A percentile compares a stretch with the other conserved stretches of the same genome.
Evolutionary conservation across 73 alveolate species (phyloP).

Genomic region (Tetrahymena malaccensis): DNA sequence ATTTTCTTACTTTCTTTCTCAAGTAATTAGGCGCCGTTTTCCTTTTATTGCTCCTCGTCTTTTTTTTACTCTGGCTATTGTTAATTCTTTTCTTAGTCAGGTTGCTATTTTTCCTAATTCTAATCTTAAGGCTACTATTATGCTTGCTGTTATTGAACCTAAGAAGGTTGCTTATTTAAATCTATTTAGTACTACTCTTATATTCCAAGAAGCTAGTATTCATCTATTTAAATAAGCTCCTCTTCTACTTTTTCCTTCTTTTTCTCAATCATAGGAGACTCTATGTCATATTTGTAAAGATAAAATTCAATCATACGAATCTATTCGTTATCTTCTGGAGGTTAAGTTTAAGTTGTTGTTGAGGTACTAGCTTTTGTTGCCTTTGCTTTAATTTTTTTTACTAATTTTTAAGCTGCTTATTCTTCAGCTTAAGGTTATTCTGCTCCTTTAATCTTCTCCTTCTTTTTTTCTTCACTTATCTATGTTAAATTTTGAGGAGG

Average conservation of each 20-base stretch:
- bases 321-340: background rate
- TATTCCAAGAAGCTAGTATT: background rate
- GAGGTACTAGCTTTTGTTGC: background rate
- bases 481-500: background rate
- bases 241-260: conserved; percentile 22
- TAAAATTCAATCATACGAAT: conserved; percentile 10
- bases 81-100: background rate
- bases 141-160: background rate
- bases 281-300: conserved; percentile 19
- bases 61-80: background rate
- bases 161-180: background rate
- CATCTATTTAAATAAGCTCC: background rate
- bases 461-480: conserved; percentile 2
- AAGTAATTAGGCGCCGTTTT: background rate
- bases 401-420: background rate
- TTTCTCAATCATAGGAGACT: conserved; percentile 28
- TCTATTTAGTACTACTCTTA: background rate
- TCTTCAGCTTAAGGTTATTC: conserved; percentile 20
- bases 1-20: conserved; percentile 5
- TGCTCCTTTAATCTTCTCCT: conserved; percentile 17
- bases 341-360: background rate
- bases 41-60: conserved; percentile 1
- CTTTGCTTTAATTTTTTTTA: background rate
- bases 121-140: background rate
- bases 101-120: background rate